Base-by-base conservation (phyloP, 768 basidiomycete species). In the Leccinellum rugosiceps region DNA sequence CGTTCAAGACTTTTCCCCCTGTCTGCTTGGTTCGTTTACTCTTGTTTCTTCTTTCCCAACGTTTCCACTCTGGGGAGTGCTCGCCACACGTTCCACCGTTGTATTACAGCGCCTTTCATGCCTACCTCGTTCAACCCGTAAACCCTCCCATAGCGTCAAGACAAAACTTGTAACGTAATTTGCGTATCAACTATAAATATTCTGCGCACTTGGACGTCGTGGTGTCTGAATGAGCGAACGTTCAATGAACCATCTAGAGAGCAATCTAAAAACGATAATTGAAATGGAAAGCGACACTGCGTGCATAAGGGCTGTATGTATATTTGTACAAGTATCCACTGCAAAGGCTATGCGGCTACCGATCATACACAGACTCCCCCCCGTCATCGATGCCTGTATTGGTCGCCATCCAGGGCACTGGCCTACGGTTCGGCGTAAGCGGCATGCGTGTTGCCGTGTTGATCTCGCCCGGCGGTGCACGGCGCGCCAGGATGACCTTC, bases 401-500 rank as follows among this genome's bases (percentile, higher is more conserved):
- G 0, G 59, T 50, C 21, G 53, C 28, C 23, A 69, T 53, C 23
- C 67, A 56, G 3, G 61, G 63, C 30, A 53, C 9, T 8, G 58
- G 60, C 25, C 55, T 38, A 5, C 53, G 38, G 5, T 45, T 53
- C 21, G 59, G 55, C 3, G 38, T 4, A n/a, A 64, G 56, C 19
- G 53, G 32, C 7, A 41, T 38, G 17, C 28, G 13, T 4, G 32
- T 34, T 19, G 56, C 56, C 1, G 41, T 15, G 10, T 41, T n/a
- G 10, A 41, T 45, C 45, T 1, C 34, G 10, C 1, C 44, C 23
- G 9, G 35, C 45, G 28, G 11, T 25, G 17, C 11, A 5, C 43
- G 56, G 11, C 21, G 47, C 10, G 77, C 86, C 73, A 85, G 80
- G 17, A 83, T 66, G 65, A 84, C 72, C 63, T 77, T 81, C 34